Percentiles rank a stretch among this genome's conserved stretches.
These are phyloP conservation scores for Trichoderma virens DNA, from an alignment of 495 filamentous ascomycete species.

Conservation along the genomic window DNA sequence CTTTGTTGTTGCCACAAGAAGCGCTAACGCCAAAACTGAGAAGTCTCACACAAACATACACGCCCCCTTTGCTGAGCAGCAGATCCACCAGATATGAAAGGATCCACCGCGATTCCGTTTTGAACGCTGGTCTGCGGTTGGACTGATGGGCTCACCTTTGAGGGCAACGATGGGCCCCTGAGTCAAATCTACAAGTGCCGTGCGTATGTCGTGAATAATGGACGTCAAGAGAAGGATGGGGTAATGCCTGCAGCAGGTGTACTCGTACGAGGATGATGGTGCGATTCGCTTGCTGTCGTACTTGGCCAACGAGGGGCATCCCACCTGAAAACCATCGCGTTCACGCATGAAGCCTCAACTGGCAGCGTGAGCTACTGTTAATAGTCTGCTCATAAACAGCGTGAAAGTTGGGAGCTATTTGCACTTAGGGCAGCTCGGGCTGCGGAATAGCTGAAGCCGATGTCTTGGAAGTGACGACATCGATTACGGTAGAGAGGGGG, in stretches of 20 bases:
- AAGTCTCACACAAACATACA: no score
- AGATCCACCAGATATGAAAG: neutral
- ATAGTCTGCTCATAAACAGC: neutral
- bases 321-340: neutral
- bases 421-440: neutral
- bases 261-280: neutral
- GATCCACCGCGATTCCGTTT: neutral
- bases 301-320: neutral
- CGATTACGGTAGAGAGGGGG: neutral
- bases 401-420: neutral
- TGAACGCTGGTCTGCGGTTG: slow-evolving; percentile 1
- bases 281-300: neutral
- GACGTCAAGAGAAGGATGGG: neutral
- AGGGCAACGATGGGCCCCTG: neutral
- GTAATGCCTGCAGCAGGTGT: neutral
- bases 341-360: neutral
- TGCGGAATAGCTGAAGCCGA: neutral
- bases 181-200: neutral
- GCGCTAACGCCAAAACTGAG: neutral
- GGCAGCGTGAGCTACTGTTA: neutral
- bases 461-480: neutral
- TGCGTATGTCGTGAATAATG: no score
- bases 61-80: neutral
- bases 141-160: neutral
- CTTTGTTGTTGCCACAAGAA: no score